Evolutionary conservation across 768 basidiomycete species (phyloP).

Genomic region (Suillus tomentosus): DNA sequence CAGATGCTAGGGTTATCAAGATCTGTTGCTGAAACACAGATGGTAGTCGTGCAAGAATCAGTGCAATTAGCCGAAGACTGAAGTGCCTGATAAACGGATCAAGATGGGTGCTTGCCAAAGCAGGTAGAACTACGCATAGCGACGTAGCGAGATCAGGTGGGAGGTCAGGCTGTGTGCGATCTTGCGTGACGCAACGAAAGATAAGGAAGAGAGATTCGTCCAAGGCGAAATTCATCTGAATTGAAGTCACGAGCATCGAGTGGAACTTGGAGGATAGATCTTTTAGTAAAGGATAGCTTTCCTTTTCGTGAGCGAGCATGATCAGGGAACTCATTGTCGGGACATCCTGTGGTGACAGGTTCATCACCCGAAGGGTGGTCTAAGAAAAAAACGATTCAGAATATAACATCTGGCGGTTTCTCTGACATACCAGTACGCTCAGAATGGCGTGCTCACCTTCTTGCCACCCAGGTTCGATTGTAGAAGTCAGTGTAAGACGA

Average conservation of each 20-base stretch:
- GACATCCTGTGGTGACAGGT: conserved; percentile 8
- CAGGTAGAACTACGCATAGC: conserved; percentile 51
- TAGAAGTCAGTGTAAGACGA: conserved; percentile 40
- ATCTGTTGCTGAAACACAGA: conserved; percentile 53
- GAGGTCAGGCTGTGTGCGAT: conserved; percentile 3
- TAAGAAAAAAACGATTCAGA: conserved; percentile 12
- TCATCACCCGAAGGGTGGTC: conserved; percentile 39
- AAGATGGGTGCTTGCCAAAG: conserved; percentile 62
- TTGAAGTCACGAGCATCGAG: conserved; percentile 47
- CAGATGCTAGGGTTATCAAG: conserved; percentile 52
- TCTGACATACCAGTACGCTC: conserved; percentile 42
- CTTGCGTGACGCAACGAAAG: conserved; percentile 29
- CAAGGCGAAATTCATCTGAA: conserved; percentile 55
- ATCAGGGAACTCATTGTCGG: conserved; percentile 33
- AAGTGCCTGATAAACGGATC: conserved; percentile 60
- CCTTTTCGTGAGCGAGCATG: conserved; percentile 26
- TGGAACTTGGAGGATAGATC: conserved; percentile 30
- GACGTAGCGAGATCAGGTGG: conserved; percentile 49
- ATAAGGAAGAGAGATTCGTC: conserved; percentile 66
- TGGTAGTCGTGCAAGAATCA: conserved; percentile 50
- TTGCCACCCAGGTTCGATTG: conserved; percentile 38
- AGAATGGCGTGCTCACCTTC: conserved; percentile 40
- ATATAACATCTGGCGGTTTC: background rate
- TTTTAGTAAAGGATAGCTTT: conserved; percentile 12
- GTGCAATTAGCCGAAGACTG: conserved; percentile 59